Percentiles rank a stretch among this genome's conserved stretches.
phyloP scores from a whole-genome alignment of 129 eudicot species.

The Arctium minus region DNA sequence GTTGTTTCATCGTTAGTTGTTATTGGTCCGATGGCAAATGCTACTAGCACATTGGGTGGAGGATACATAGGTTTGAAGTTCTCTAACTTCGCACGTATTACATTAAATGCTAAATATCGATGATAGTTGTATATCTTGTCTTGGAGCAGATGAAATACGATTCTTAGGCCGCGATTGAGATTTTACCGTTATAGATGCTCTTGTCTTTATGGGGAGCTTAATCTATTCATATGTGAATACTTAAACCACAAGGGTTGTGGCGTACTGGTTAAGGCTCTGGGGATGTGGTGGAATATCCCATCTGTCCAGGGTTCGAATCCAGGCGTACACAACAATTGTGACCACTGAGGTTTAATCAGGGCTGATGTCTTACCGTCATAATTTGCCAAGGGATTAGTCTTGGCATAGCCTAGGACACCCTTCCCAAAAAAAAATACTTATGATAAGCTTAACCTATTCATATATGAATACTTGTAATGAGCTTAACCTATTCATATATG shows the following conservation, averaged over 20 bases:
- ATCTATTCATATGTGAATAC: neutral
- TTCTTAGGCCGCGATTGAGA: too few species aligned
- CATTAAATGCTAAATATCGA: neutral
- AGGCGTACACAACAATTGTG: too few species aligned
- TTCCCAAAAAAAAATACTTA: too few species aligned
- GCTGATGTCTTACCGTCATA: too few species aligned
- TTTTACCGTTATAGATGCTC: neutral
- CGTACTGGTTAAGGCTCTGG: too few species aligned
- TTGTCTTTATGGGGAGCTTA: neutral
- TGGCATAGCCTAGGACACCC: too few species aligned
- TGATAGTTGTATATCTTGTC: neutral
- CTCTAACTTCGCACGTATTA: neutral
- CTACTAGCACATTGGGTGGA: slow-evolving; percentile 58
- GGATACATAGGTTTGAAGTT: slow-evolving; percentile 69
- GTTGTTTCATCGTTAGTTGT: slow-evolving; percentile 64
- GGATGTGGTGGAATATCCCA: too few species aligned
- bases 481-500: neutral
- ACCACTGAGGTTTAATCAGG: too few species aligned
- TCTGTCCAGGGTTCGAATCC: too few species aligned
- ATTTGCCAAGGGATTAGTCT: too few species aligned
- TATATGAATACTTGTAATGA: neutral
- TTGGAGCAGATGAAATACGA: too few species aligned
- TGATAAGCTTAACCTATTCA: neutral
- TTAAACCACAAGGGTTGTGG: too few species aligned
- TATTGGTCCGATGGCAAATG: slow-evolving; percentile 80